Conservation (phyloP, 352 stramenopile species). For the Globisporangium orthogonon region DNA sequence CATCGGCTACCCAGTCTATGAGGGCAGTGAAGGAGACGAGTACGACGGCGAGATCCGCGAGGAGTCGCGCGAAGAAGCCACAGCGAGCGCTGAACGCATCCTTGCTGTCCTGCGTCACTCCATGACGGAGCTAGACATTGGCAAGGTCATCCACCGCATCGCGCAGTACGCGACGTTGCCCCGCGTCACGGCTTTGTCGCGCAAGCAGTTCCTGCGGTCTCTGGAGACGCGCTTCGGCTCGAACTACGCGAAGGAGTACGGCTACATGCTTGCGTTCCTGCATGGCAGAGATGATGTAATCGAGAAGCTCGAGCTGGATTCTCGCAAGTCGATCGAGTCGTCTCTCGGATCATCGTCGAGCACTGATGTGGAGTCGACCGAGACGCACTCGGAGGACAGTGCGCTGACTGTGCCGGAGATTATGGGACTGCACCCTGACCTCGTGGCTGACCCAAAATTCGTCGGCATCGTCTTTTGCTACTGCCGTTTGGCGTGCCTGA, state of each 20-base stretch:
- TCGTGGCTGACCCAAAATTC: conserved; percentile 69
- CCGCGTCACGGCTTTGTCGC: conserved; percentile 59
- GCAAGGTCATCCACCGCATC: conserved; percentile 75
- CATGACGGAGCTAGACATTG: conserved; percentile 81
- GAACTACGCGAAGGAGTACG: conserved; percentile 50
- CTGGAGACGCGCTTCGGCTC: conserved; percentile 62
- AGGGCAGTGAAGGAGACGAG: conserved; percentile 24
- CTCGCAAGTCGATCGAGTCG: conserved; percentile 20
- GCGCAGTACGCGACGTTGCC: conserved; percentile 75
- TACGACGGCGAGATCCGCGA: conserved; percentile 51
- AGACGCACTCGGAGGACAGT: not conserved
- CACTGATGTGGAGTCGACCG: not conserved
- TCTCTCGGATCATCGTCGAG: not conserved
- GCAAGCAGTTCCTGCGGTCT: conserved; percentile 73
- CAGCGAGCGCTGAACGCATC: conserved; percentile 68
- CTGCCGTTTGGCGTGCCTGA: conserved; percentile 74
- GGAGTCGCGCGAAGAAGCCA: conserved; percentile 56
- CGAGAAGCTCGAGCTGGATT: conserved; percentile 52
- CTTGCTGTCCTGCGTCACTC: conserved; percentile 73
- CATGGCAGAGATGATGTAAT: conserved; percentile 66
- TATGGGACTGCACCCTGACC: conserved; percentile 69
- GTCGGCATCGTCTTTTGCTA: conserved; percentile 80
- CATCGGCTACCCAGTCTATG: conserved; percentile 64
- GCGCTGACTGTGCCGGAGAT: conserved; percentile 59
- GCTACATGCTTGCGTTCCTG: conserved; percentile 70